Base-by-base conservation (phyloP, 768 basidiomycete species). In the Leccinum truebloodii region DNA sequence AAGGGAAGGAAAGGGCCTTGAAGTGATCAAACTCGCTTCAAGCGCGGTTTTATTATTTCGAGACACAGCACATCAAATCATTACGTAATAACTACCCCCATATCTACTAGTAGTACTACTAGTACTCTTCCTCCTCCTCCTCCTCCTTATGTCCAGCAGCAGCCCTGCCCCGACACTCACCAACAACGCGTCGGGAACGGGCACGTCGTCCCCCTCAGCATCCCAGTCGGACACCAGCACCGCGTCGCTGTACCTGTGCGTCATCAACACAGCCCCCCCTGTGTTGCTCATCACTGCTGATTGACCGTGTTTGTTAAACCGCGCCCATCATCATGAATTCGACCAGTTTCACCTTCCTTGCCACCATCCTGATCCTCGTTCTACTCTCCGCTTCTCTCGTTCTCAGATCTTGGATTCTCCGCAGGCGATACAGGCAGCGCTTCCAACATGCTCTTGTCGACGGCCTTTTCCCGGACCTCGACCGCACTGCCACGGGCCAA, bases 331-430 rank as follows among this genome's bases (percentile, higher is more conserved):
- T 20, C 52, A 62, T 69, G 63, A 49, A 60, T 24, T 59, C 66
- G 8, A 70, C 60, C 70, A 88, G 86, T 28, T 84, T 87, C 72
- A 89, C 88, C 4, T 90, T 89, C 66, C 81, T 90, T 39, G 86
- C 88, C 24, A 89, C 88, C 4, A 80, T 90, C 26, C 79, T 88
- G 63, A 77, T 90, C 49, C 82, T 90, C 62, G 78, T 90, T 18
- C 76, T 83, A 48, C 80, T 90, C 55, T 89, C 87, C 9, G 83
- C 78, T 46, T 81, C 82, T 6, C 85, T 90, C 64, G 80, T 89
- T 57, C 74, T 86, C 52, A 82, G 89, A 49, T 86, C 88, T 1
- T 83, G 83, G 64, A 65, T 88, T 59, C 66, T 86, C 18, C 83
- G 88, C 20, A 76, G 86, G 16, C 82, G 85, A 22, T 84, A 83